Base-by-base conservation (phyloP, 371 early-diverging fungal genomes). In the Coemansia linderi region DNA sequence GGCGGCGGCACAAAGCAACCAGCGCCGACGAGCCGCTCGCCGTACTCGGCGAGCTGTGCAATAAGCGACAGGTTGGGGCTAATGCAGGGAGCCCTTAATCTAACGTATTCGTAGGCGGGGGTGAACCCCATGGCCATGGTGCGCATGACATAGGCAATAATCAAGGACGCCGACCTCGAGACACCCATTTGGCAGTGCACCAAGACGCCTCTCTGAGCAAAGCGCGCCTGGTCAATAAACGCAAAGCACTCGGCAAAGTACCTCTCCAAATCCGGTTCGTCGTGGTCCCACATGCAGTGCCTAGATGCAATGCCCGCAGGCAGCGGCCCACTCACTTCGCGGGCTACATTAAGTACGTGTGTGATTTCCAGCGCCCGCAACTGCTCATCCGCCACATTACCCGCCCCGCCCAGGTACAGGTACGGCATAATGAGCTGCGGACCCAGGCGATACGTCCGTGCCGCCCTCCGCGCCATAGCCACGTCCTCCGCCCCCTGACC, bases 141-240 rank as follows among this genome's bases (percentile, higher is more conserved):
- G 50, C 87, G 86, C 93, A 95, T 95, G 64, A 93, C 87, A 76
- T 93, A 95, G 4, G 94, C 95, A 58, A 95, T 91, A 39, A 93
- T 87, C 43, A 95, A 82, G 0, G 91, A 87, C 8, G 95, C 96
- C 12, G 93, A 93, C 40, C 96, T 84, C 33, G 95, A 92, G 8
- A 95, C 91, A 17, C 96, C 96, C 70, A 91, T 86, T 73, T 93
- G 92, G 80, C 96, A 96, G 68, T 94, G 92, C 4, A 96, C 91
- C 15, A 96, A 83, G 1, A 94, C 88, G 36, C 87, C 80, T 54
- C 84, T 81, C 27, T 86, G 86, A 13, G 81, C 67, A 13, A 66
- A 69, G 31, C 86, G 86, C 24, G 88, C 87, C 27, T 78, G 81
- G 65, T 92, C 89, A 70, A 93, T 93, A 67, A 88, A 88, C 48